Evolutionary conservation across 164 flowering plant genomes (phyloP), one percentile per base, ranked within the genome.

Genomic region (Tetrastigma voinierianum): DNA sequence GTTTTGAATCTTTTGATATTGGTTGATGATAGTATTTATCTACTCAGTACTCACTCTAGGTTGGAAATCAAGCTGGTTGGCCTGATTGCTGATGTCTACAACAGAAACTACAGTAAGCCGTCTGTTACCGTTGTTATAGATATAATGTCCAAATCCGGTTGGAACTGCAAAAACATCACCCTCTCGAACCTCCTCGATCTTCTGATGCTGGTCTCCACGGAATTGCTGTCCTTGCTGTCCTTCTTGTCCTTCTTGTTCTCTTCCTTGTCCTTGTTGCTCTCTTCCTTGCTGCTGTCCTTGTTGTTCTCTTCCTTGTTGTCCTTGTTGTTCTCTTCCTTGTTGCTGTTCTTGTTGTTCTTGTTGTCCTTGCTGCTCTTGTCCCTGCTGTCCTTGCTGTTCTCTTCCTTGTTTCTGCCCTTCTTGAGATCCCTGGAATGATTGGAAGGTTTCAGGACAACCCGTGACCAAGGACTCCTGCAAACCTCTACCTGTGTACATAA

Each of bases 391-490:
- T n/a, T n/a, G n/a, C n/a, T n/a, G n/a, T n/a, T 21, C 63, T 47
- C 61, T 46, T n/a, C 64, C 71, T 19, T 43, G 32, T 20, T 32
- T 16, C 20, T 9, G 21, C 9, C 10, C 11, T 2, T 20, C 57
- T 53, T 20, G 9, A 16, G 53, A 51, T 18, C 9, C 14, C 9
- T 51, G 10, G 4, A 62, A 44, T 53, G 79, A 71, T 55, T 89
- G 81, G 73, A 15, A 89, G 0, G 95, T 78, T 64, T 87, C 88
- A 0, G 92, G 80, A 59, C 95, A 89, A 12, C 95, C 95, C 4
- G 92, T 86, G n/a, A 80, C 18, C 14, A 63, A 19, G 2, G 46
- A 61, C 25, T 90, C 87, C 0, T 40, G 4, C 11, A 73, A 14
- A 20, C 89, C 89, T 67, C 75, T 74, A n/a, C 93, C 93, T 84